Conservation (phyloP, 2,329 filamentous ascomycete species). For the Fusarium globosum region DNA sequence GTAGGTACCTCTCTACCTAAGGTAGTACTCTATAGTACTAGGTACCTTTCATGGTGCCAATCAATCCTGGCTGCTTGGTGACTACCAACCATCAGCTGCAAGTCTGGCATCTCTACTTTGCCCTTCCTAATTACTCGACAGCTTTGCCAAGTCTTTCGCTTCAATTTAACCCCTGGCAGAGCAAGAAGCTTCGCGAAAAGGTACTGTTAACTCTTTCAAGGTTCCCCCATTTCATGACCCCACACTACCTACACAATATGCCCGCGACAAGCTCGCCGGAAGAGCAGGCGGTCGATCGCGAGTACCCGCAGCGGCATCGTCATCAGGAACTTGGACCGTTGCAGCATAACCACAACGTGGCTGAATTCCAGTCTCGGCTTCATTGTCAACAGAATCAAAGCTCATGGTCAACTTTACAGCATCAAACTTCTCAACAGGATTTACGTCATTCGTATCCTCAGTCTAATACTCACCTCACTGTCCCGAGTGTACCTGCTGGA, state of each 20-base stretch:
- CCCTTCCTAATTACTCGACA: neutral
- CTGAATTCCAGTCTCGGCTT: conserved; percentile 21
- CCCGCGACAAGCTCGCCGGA: conserved; percentile 39
- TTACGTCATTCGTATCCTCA: conserved; percentile 3
- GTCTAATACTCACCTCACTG: conserved; percentile 21
- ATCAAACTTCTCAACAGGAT: conserved; percentile 1
- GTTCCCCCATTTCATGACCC: conserved; percentile 40
- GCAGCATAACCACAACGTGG: conserved; percentile 16
- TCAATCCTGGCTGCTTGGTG: neutral
- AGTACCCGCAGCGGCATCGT: conserved; percentile 29
- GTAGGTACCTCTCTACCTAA: neutral
- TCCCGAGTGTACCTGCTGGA: conserved; percentile 23
- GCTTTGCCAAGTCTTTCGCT: conserved; percentile 34
- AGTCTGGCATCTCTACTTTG: conserved; percentile 5
- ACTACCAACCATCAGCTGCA: neutral
- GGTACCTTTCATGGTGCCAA: neutral
- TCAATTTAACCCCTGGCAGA: conserved; percentile 19
- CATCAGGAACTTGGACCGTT: conserved; percentile 34
- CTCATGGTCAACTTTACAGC: conserved; percentile 29
- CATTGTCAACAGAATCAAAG: conserved; percentile 22
- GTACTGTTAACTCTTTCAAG: conserved; percentile 22
- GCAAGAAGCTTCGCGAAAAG: conserved; percentile 25
- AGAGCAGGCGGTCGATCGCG: conserved; percentile 38
- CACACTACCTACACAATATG: conserved; percentile 41
- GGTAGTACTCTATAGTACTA: neutral